phyloP scores from a whole-genome alignment of 495 filamentous ascomycete species.

The Penicillium daleae region DNA sequence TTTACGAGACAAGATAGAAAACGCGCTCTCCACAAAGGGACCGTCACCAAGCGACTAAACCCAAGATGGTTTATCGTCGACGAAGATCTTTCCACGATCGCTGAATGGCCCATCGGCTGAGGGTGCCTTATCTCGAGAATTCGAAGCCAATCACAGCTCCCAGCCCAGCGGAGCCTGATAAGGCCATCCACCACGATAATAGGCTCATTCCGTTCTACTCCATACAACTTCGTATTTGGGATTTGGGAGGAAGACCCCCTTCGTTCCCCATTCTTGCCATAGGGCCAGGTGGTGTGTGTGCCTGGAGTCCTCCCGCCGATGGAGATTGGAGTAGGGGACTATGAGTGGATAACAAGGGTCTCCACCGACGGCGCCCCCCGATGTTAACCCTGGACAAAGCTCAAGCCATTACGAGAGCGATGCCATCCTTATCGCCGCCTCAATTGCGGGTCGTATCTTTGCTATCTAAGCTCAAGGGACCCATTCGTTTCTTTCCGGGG shows the following conservation, averaged over 20 bases:
- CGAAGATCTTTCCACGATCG: background rate
- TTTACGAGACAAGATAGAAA: background rate
- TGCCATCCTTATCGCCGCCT: conserved; percentile 20
- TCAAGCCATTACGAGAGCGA: conserved; percentile 23
- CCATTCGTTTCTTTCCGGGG: conserved; percentile 9
- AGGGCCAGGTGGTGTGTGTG: background rate
- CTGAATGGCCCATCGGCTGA: background rate
- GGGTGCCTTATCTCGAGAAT: background rate
- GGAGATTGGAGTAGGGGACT: too few species aligned
- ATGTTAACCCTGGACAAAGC: background rate
- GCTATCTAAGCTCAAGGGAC: conserved; percentile 29
- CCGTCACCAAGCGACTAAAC: background rate
- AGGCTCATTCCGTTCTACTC: background rate
- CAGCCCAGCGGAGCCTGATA: background rate
- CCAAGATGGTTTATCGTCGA: conserved; percentile 1
- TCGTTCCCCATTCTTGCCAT: background rate
- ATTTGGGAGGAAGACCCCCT: background rate
- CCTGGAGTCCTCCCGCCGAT: background rate
- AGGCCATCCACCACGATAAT: background rate
- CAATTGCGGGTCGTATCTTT: conserved; percentile 13
- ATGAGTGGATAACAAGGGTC: background rate
- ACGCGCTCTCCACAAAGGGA: background rate
- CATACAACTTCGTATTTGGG: background rate
- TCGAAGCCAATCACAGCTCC: background rate
- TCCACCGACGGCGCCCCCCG: background rate